phyloP scores from a whole-genome alignment of 2,329 filamentous ascomycete genomes.

The Microsporum ferrugineum region DNA sequence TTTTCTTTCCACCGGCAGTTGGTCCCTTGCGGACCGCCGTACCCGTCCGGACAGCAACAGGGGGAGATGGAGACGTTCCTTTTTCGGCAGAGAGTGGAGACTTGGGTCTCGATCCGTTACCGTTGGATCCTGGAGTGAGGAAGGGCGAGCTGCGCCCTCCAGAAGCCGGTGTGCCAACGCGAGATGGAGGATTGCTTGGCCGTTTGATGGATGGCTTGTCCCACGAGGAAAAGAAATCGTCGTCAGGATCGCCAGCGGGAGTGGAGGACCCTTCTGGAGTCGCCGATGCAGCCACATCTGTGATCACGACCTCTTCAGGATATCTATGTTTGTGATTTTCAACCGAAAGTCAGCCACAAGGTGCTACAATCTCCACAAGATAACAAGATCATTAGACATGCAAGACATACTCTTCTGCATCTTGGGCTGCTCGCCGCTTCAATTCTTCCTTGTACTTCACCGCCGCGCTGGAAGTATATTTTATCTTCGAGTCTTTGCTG shows the following conservation, averaged over 20 bases:
- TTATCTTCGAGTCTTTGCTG: conserved; percentile 93
- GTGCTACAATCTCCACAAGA: background rate
- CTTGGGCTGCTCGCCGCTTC: conserved; percentile 68
- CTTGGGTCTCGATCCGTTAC: conserved; percentile 64
- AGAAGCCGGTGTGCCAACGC: conserved; percentile 73
- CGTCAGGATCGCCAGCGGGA: conserved; percentile 67
- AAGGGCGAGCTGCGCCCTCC: conserved; percentile 85
- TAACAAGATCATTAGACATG: conserved; percentile 2
- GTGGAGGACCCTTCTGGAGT: conserved; percentile 57
- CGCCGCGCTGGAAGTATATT: conserved; percentile 88
- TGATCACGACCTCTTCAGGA: conserved; percentile 74
- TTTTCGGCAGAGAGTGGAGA: conserved; percentile 60
- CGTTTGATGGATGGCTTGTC: conserved; percentile 96
- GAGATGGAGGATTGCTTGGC: conserved; percentile 83
- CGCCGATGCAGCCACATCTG: conserved; percentile 53
- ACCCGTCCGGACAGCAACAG: conserved; percentile 59
- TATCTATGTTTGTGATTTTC: conserved; percentile 44
- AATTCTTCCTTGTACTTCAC: conserved; percentile 97
- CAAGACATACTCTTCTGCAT: conserved; percentile 64
- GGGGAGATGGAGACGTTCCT: conserved; percentile 42
- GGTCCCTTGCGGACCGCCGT: conserved; percentile 70
- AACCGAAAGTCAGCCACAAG: conserved; percentile 4
- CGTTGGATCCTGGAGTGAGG: conserved; percentile 57
- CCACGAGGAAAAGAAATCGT: conserved; percentile 99
- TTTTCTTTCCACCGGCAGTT: conserved; percentile 57